phyloP scores from a whole-genome alignment of 2,329 filamentous ascomycete genomes.

The Cucurbitaria berberidis region DNA sequence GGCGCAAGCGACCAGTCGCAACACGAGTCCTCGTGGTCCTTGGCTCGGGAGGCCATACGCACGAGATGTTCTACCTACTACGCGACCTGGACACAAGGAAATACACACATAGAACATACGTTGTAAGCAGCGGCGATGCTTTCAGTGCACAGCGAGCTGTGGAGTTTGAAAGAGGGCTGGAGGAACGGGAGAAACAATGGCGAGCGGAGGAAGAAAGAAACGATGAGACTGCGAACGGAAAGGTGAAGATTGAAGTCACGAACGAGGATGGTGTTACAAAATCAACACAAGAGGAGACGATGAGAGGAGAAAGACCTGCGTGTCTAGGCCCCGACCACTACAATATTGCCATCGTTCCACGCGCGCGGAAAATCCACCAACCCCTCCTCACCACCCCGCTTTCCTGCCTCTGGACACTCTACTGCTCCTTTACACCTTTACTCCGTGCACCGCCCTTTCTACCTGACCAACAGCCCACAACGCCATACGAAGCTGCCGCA shows the following conservation, averaged over 20 bases:
- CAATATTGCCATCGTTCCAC: conserved; percentile 70
- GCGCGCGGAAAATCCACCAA: conserved; percentile 85
- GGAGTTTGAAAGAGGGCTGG: conserved; percentile 64
- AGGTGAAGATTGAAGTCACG: conserved; percentile 6
- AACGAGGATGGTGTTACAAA: conserved; percentile 3
- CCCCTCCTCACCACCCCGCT: conserved; percentile 74
- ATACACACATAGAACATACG: conserved; percentile 74
- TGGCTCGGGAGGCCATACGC: conserved; percentile 91
- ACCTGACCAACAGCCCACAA: conserved; percentile 9
- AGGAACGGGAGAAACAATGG: conserved; percentile 19
- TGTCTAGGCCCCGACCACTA: conserved; percentile 54
- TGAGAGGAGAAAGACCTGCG: background rate
- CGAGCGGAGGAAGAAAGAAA: background rate
- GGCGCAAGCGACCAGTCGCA: conserved; percentile 40
- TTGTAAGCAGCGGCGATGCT: conserved; percentile 77
- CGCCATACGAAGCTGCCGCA: conserved; percentile 20
- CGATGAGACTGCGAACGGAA: background rate
- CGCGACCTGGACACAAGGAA: conserved; percentile 57
- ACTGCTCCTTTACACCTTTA: conserved; percentile 66
- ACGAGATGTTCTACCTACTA: conserved; percentile 91
- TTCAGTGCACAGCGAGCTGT: conserved; percentile 69
- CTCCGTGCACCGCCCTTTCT: conserved; percentile 34
- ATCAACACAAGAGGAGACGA: background rate
- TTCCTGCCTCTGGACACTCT: conserved; percentile 70
- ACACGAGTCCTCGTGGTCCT: conserved; percentile 79